Evolutionary conservation across 768 basidiomycete genomes (phyloP).

Genomic region (Pilatotrama ljubarskyi): DNA sequence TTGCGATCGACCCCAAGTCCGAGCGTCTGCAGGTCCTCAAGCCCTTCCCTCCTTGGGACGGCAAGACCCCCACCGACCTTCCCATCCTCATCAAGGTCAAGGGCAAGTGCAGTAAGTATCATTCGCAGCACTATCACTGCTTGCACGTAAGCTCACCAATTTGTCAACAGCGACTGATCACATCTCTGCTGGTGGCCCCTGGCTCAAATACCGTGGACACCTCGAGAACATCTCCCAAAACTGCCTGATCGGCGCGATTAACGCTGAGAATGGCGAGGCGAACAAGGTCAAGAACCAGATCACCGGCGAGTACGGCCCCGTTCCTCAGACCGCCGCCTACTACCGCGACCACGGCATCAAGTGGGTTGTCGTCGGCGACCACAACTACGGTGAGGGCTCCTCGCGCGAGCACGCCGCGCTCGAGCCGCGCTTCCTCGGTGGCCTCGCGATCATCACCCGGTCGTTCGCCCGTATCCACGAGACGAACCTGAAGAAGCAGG

Average conservation of each 20-base stretch:
- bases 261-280: constrained; percentile 91
- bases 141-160: neutral
- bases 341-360: constrained; percentile 90
- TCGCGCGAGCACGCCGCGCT: constrained; percentile 98
- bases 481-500: constrained; percentile 99
- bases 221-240: constrained; percentile 98
- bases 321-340: constrained; percentile 81
- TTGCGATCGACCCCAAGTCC: constrained; percentile 81
- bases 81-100: constrained; percentile 97
- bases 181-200: constrained; percentile 96
- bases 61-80: constrained; percentile 84
- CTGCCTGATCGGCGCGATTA: constrained; percentile 97
- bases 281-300: constrained; percentile 93
- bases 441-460: constrained; percentile 92
- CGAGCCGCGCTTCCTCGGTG: constrained; percentile 93
- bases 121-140: neutral
- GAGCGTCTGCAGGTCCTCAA: constrained; percentile 89
- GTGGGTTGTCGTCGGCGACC: constrained; percentile 97
- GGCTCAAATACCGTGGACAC: constrained; percentile 99
- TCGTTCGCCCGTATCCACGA: constrained; percentile 98
- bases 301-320: constrained; percentile 81
- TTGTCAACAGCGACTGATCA: constrained; percentile 73
- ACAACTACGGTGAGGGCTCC: constrained; percentile 97
- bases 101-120: constrained; percentile 93
- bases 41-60: constrained; percentile 92